Evolutionary conservation across 31 red algal genomes (phyloP).

Genomic region (Endocladia muricata): DNA sequence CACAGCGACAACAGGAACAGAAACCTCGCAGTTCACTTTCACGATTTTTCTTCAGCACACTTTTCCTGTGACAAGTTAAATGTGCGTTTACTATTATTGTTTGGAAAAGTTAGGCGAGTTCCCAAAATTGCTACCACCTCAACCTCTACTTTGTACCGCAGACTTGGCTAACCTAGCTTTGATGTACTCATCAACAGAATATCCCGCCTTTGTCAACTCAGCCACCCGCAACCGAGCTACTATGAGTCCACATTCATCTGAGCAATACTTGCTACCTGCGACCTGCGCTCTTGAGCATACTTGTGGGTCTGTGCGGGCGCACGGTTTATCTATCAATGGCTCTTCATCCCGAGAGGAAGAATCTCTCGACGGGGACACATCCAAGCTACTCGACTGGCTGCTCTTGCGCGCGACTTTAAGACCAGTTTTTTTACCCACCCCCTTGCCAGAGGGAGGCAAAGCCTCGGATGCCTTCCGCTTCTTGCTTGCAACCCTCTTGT

Average conservation of each 20-base stretch:
- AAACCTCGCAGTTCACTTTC: no score
- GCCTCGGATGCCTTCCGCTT: slow-evolving; percentile 48
- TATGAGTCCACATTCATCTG: slow-evolving; percentile 60
- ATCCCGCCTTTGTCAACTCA: slow-evolving; percentile 56
- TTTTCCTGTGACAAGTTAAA: no score
- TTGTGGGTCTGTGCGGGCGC: slow-evolving; percentile 35
- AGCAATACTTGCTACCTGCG: slow-evolving; percentile 67
- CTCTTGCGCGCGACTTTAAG: background rate
- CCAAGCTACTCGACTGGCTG: slow-evolving; percentile 8
- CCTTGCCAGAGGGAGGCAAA: slow-evolving; percentile 44
- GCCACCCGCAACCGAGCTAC: slow-evolving; percentile 44
- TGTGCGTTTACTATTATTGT: background rate
- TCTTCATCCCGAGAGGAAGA: slow-evolving; percentile 32
- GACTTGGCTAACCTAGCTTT: slow-evolving; percentile 47
- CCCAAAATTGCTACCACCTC: slow-evolving; percentile 5
- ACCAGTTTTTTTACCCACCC: slow-evolving; percentile 1
- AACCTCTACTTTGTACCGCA: slow-evolving; percentile 56
- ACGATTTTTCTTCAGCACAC: no score
- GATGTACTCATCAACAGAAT: slow-evolving; percentile 57
- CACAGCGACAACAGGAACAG: no score
- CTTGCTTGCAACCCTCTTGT: slow-evolving; percentile 37
- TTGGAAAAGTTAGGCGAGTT: background rate
- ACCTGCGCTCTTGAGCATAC: slow-evolving; percentile 35
- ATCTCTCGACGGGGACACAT: slow-evolving; percentile 13
- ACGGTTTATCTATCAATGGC: slow-evolving; percentile 20